Conservation (phyloP, 208 protist genomes). For the Vickermania ingenoplastis region DNA sequence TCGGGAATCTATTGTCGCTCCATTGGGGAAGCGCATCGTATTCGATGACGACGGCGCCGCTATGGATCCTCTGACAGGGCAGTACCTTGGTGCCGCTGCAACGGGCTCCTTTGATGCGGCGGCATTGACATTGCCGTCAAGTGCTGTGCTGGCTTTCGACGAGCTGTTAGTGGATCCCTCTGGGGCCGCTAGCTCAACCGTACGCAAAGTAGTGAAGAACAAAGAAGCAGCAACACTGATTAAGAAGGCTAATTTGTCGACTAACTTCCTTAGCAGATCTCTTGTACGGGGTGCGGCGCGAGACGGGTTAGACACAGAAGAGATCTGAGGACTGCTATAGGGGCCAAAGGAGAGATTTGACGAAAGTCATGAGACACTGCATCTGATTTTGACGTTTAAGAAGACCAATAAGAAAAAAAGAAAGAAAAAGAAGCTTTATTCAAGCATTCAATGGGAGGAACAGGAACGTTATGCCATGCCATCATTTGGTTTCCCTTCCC, state of each 20-base stretch:
- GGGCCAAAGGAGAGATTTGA: too few species aligned
- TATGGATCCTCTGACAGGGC: slow-evolving; percentile 37
- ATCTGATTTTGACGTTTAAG: too few species aligned
- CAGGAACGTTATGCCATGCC: too few species aligned
- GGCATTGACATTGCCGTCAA: neutral
- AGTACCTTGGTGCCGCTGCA: slow-evolving; percentile 22
- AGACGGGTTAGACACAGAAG: slow-evolving; percentile 8
- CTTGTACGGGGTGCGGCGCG: slow-evolving; percentile 35
- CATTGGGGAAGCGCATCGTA: slow-evolving; percentile 55
- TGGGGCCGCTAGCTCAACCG: slow-evolving; percentile 20
- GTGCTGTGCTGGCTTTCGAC: neutral
- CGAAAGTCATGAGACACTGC: too few species aligned
- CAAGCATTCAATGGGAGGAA: too few species aligned
- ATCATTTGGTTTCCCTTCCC: too few species aligned
- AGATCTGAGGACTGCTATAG: too few species aligned
- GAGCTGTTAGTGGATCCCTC: slow-evolving; percentile 41
- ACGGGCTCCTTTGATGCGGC: slow-evolving; percentile 9
- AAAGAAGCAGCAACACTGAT: slow-evolving; percentile 47
- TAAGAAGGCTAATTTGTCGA: slow-evolving; percentile 66
- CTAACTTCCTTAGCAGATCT: slow-evolving; percentile 49
- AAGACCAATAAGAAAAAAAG: too few species aligned
- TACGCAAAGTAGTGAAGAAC: slow-evolving; percentile 43
- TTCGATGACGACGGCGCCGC: slow-evolving; percentile 50
- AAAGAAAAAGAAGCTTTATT: too few species aligned
- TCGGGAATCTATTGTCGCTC: slow-evolving; percentile 51